Base-by-base conservation (phyloP, 257 asterid species). In the Gentiana macrophylla region DNA sequence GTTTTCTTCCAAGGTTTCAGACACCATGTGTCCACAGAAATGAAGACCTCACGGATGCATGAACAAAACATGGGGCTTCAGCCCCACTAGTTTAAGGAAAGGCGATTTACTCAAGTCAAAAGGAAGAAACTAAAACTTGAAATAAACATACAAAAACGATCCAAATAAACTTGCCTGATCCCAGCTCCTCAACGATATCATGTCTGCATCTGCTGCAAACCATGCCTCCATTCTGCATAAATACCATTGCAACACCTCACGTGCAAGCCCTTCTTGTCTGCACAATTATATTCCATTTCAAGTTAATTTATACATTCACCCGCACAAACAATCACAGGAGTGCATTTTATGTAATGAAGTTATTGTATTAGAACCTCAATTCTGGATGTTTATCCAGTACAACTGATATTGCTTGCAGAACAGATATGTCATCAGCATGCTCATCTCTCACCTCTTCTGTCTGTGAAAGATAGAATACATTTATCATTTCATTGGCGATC, bases 201-300 rank as follows among this genome's bases (percentile, higher is more conserved):
- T 83, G 68, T 88, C 94, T 48, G 94, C 93, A 83, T 88, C 99
- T n/a, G 99, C 95, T 77, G 97, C 97, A 77, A 92, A 92, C 99
- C 99, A 92, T 47, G 99, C 99, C 72, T 92, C 99, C 97, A 92
- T 92, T 80, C 99, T 78, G 72, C 97, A 88, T 52, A 92, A 74
- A 80, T 75, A 92, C 99, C 99, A 92, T 70, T 92, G 95, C 74
- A 88, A 60, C 64, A 92, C 99, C 77, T 92, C 85, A 59, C 72
- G 68, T 6, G 97, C 92, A 32, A 83, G 82, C 53, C 95, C 99
- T 69, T 75, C 75, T 80, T 76, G 94, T 75, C 98, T 91, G 71
- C 37, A 60, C 12, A 51, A 34, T 57, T 62, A 44, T 55, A 55
- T 70, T 53, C 59, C 48, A 53, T 53, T 43, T 24, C 12, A 49